A percentile compares a stretch with the other conserved stretches of the same genome.
phyloP scores from a whole-genome alignment of 805 yeast species.

The Candida tallmaniae region DNA sequence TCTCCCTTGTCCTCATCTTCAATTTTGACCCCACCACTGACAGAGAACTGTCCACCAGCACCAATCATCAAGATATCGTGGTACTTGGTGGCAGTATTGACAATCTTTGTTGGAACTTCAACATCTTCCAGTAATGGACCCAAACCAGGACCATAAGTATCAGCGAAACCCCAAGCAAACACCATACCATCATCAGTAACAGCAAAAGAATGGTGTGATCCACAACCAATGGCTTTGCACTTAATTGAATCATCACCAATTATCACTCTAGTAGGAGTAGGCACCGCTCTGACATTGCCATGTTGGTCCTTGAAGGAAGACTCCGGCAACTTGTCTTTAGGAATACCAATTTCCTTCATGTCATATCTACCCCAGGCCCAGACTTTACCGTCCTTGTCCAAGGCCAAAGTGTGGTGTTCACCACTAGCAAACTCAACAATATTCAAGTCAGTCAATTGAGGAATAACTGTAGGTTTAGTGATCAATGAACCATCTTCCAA shows the following conservation, averaged over 20 bases:
- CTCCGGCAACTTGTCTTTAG: constrained; percentile 60
- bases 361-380: constrained; percentile 89
- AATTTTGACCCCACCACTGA: constrained; percentile 74
- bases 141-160: constrained; percentile 92
- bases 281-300: constrained; percentile 79
- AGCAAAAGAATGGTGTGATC: constrained; percentile 91
- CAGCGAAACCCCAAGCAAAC: constrained; percentile 98
- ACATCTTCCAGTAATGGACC: constrained; percentile 90
- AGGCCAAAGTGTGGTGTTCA: constrained; percentile 86
- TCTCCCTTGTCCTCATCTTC: constrained; percentile 47
- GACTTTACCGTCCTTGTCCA: constrained; percentile 67
- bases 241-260: constrained; percentile 28
- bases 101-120: constrained; percentile 81
- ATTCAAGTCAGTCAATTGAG: constrained; percentile 54
- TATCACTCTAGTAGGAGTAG: constrained; percentile 70
- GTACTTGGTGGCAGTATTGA: constrained; percentile 87
- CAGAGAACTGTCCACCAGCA: constrained; percentile 97
- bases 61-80: constrained; percentile 69
- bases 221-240: constrained; percentile 57
- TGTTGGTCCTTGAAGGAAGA: constrained; percentile 72
- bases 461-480: constrained; percentile 68
- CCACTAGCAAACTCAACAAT: constrained; percentile 77
- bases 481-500: constrained; percentile 85
- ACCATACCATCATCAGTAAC: constrained; percentile 78
- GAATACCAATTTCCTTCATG: constrained; percentile 88